These are phyloP conservation scores for Grigorovia transvaalensis DNA, from an alignment of 805 yeast genomes.

Conservation along the genomic window DNA sequence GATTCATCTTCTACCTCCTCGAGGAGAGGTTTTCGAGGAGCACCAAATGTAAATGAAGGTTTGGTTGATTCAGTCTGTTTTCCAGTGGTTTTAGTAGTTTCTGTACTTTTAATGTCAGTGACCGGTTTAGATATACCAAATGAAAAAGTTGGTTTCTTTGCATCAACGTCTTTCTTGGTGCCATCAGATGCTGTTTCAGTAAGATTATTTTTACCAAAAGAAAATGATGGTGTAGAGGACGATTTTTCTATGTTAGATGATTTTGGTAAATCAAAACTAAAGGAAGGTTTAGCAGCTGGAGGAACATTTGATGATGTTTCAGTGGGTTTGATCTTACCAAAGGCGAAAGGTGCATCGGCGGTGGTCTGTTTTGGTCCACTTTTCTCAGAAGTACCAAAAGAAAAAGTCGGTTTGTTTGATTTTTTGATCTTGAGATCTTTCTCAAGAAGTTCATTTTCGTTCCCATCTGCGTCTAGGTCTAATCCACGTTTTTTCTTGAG, in stretches of 20 bases:
- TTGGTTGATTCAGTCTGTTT: neutral
- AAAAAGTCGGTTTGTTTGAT: slow-evolving; percentile 8
- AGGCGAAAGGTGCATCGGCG: too few relatives aligned
- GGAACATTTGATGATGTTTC: neutral
- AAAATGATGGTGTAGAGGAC: slow-evolving; percentile 4
- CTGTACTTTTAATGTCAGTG: neutral
- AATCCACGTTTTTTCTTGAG: neutral
- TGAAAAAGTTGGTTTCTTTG: slow-evolving; percentile 4
- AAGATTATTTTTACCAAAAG: neutral
- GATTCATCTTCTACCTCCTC: neutral
- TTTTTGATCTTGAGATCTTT: neutral
- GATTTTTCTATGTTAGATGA: neutral
- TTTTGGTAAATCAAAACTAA: slow-evolving; percentile 4
- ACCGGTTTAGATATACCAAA: neutral
- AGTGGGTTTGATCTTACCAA: neutral
- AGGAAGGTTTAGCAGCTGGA: slow-evolving; percentile 5
- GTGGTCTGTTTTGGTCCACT: too few relatives aligned
- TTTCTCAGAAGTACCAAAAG: slow-evolving; percentile 4
- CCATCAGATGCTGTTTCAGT: neutral
- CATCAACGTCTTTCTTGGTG: too few relatives aligned
- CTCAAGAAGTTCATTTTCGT: neutral
- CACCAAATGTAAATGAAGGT: slow-evolving; percentile 7
- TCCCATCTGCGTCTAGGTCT: neutral
- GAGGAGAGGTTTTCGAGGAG: neutral
- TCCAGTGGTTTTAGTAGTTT: slow-evolving; percentile 1